Percentiles rank a stretch among this genome's conserved stretches.
phyloP scores from a whole-genome alignment of 805 yeast species.

The Hanseniaspora opuntiae region DNA sequence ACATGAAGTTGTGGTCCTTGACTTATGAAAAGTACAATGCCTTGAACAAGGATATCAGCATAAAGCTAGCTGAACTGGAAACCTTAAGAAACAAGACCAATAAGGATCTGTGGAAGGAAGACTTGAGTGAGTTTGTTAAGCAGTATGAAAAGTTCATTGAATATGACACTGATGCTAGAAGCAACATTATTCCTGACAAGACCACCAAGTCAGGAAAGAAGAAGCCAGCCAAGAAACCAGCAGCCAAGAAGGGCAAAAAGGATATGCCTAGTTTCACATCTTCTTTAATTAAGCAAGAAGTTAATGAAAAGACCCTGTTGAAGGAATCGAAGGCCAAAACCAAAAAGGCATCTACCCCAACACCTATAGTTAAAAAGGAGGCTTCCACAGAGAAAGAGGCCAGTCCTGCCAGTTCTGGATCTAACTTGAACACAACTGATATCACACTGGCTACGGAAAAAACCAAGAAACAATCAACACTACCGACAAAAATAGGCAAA shows the following conservation, averaged over 20 bases:
- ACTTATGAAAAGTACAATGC: conserved; percentile 80
- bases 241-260: conserved; percentile 15
- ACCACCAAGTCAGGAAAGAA: conserved; percentile 29
- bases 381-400: conserved; percentile 5
- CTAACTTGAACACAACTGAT: neutral
- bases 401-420: conserved; percentile 12
- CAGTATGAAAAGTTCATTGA: conserved; percentile 57
- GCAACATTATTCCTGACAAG: conserved; percentile 34
- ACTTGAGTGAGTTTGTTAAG: conserved; percentile 57
- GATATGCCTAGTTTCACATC: conserved; percentile 17
- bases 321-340: neutral
- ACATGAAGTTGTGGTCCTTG: conserved; percentile 88
- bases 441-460: neutral
- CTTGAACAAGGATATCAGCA: conserved; percentile 57
- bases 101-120: conserved; percentile 77
- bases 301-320: conserved; percentile 14
- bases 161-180: conserved; percentile 49
- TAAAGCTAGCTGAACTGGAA: conserved; percentile 58
- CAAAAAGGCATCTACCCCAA: neutral
- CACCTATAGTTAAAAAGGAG: conserved; percentile 18
- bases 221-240: conserved; percentile 17
- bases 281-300: conserved; percentile 20
- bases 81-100: conserved; percentile 53
- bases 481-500: conserved; percentile 14
- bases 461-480: neutral